Conservation (phyloP, 2,329 filamentous ascomycete genomes). For the Hypoxylon sp. region DNA sequence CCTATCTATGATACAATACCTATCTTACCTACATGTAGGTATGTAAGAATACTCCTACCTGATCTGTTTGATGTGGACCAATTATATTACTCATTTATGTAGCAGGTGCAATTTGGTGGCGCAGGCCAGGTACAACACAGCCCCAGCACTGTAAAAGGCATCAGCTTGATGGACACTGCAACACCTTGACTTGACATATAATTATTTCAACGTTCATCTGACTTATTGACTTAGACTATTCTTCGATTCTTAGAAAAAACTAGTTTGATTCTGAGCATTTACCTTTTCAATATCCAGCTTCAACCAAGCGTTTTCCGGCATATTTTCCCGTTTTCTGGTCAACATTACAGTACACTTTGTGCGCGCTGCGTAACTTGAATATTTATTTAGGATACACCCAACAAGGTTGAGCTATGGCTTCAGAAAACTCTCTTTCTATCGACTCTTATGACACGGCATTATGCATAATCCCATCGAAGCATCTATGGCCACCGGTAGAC, state of each 20-base stretch:
- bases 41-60: neutral
- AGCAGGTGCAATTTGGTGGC: slow-evolving; percentile 2
- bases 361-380: neutral
- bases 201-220: slow-evolving; percentile 2
- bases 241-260: neutral
- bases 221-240: neutral
- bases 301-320: slow-evolving; percentile 1
- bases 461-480: slow-evolving; percentile 69
- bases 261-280: slow-evolving; percentile 1
- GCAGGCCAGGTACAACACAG: slow-evolving; percentile 3
- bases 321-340: neutral
- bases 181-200: slow-evolving; percentile 2
- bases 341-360: neutral
- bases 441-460: slow-evolving; percentile 72
- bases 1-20: no score
- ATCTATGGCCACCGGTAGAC: slow-evolving; percentile 66
- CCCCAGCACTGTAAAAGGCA: neutral
- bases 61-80: neutral
- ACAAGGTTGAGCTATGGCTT: slow-evolving; percentile 41
- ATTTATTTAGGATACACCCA: neutral
- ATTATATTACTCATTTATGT: slow-evolving; percentile 3
- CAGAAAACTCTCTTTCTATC: slow-evolving; percentile 34
- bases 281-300: neutral
- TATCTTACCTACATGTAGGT: neutral
- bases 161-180: neutral